A percentile compares a stretch with the other conserved stretches of the same genome.
Conservation (phyloP, 345 rosid genomes). For the Populus nigra region DNA sequence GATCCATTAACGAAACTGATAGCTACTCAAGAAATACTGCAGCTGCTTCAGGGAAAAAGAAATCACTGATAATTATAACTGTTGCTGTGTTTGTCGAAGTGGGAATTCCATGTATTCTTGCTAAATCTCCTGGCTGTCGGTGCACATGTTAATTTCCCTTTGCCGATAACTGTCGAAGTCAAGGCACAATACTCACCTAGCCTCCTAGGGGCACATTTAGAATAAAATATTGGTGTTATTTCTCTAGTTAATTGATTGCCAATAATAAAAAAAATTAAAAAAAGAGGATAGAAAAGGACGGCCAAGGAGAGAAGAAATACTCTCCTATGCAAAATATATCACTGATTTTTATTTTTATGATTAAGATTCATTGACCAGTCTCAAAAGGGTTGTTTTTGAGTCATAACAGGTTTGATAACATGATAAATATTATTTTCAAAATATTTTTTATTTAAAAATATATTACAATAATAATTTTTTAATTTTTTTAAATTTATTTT, state of each 20-base stretch:
- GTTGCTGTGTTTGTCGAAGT: not conserved
- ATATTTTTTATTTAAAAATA: too few species aligned
- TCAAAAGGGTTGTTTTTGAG: not conserved
- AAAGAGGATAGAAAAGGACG: too few species aligned
- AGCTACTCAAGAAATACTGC: not conserved
- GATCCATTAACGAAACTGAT: not conserved
- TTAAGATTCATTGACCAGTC: conserved; percentile 2
- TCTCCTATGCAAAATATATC: too few species aligned
- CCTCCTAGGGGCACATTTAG: not conserved
- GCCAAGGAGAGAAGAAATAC: too few species aligned
- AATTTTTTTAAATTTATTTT: too few species aligned
- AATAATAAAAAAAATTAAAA: not conserved
- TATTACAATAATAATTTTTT: too few species aligned
- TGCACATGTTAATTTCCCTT: not conserved
- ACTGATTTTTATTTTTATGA: not conserved
- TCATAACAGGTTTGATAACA: not conserved
- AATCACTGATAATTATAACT: not conserved
- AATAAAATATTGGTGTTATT: not conserved
- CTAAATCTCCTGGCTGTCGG: not conserved
- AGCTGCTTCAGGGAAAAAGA: not conserved
- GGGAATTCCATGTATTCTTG: not conserved
- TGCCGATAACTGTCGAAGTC: not conserved
- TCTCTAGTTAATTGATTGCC: not conserved
- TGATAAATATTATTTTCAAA: too few species aligned
- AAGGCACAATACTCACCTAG: too few species aligned